Conservation (phyloP, 495 filamentous ascomycete genomes). For the Penicillium turbatum region DNA sequence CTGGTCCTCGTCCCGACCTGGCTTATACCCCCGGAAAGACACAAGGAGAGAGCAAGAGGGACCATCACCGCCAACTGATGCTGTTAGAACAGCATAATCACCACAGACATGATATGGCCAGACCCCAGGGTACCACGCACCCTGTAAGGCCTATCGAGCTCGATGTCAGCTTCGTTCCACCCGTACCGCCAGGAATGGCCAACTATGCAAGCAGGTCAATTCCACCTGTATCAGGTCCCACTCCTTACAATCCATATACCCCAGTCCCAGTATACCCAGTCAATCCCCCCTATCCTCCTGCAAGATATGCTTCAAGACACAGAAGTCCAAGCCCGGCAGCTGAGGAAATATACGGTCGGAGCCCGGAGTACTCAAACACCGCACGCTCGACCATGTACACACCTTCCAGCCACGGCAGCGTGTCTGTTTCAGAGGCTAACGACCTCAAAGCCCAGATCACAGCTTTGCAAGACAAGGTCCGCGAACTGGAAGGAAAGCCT, state of each 20-base stretch:
- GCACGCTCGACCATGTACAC: neutral
- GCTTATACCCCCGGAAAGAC: neutral
- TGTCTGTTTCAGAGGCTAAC: conserved; percentile 4
- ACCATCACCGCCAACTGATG: neutral
- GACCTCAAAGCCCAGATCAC: conserved; percentile 6
- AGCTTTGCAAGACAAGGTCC: conserved; percentile 6
- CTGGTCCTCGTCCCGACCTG: neutral
- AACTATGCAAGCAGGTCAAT: too few relatives aligned
- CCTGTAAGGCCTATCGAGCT: neutral
- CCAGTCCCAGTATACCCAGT: neutral
- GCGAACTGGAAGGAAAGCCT: neutral
- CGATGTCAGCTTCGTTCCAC: neutral
- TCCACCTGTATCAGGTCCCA: neutral
- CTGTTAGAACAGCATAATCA: neutral
- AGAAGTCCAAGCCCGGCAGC: neutral
- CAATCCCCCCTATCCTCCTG: too few relatives aligned
- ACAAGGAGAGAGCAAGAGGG: neutral
- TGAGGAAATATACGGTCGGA: neutral
- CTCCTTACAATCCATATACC: neutral
- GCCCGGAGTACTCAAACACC: neutral
- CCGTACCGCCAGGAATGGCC: neutral
- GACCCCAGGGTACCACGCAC: neutral
- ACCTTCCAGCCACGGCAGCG: neutral
- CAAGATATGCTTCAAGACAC: neutral
- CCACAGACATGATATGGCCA: neutral